phyloP scores from a whole-genome alignment of 345 rosid genomes.

The Camelina sativa region DNA sequence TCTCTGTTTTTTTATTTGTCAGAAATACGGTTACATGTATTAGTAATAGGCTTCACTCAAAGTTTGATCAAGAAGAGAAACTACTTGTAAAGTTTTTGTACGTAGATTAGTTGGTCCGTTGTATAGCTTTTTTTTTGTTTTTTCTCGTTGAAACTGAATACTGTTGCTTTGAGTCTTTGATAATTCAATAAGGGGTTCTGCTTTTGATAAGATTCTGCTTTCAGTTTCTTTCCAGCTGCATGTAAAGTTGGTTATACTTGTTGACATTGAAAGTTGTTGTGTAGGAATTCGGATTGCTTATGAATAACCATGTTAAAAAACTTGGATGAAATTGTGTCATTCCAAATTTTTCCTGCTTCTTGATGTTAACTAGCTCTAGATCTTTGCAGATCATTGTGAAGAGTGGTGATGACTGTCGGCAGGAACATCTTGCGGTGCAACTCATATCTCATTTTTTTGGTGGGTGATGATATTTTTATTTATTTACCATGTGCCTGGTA shows the following conservation, averaged over 20 bases:
- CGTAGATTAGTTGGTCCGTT: background rate
- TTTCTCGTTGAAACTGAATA: constrained; percentile 20
- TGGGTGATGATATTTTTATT: constrained; percentile 45
- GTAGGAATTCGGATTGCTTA: background rate
- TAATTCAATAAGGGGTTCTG: background rate
- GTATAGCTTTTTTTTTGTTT: background rate
- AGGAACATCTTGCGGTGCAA: constrained; percentile 99
- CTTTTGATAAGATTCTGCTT: constrained; percentile 6
- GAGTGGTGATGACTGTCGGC: constrained; percentile 99
- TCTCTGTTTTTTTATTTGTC: too few species aligned
- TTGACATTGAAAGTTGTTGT: constrained; percentile 15
- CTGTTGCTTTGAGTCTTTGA: background rate
- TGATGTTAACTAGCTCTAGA: constrained; percentile 32
- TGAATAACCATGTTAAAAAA: background rate
- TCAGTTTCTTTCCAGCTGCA: constrained; percentile 4
- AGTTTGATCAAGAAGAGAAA: constrained; percentile 1
- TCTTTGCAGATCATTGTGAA: constrained; percentile 75
- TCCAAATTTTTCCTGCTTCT: constrained; percentile 14
- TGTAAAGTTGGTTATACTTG: constrained; percentile 14
- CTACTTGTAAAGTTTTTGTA: background rate
- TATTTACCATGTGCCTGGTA: constrained; percentile 14
- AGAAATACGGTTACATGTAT: background rate
- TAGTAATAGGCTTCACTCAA: background rate
- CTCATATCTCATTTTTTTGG: constrained; percentile 97
- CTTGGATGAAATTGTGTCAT: constrained; percentile 7